Evolutionary conservation across 345 rosid species (phyloP), one percentile per base, ranked within the genome.

Genomic region (Hibiscus mutabilis): DNA sequence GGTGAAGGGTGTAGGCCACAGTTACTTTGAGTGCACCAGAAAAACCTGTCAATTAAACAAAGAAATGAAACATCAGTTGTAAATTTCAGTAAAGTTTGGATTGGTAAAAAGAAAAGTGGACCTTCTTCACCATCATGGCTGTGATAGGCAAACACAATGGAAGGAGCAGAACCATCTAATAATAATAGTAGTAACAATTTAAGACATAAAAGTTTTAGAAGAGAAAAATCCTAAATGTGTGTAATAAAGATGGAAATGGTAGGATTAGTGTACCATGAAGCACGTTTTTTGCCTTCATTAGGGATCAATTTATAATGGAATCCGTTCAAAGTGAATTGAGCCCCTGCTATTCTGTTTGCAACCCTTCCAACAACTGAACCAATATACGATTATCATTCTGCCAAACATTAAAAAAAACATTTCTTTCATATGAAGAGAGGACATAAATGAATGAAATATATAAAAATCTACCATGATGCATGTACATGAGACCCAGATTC

Each of bases 61-160:
- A n/a, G n/a, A n/a, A n/a, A n/a, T n/a, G n/a, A n/a, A n/a, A n/a
- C n/a, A n/a, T n/a, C n/a, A n/a, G n/a, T n/a, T n/a, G n/a, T n/a
- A n/a, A n/a, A n/a, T n/a, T n/a, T n/a, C n/a, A n/a, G n/a, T n/a
- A n/a, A n/a, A n/a, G n/a, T n/a, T n/a, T n/a, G n/a, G n/a, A n/a
- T n/a, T n/a, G n/a, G n/a, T n/a, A n/a, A 37, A 8, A 37, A 37
- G 22, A 31, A 35, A 5, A 42, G 25, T 5, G 53, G 5, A 5
- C 98, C 97, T 90, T 94, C 68, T 68, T 95, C 99, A 1, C 96
- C 97, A 71, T 95, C 86, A 60, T 57, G 74, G 80, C 99, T 94
- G 69, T 76, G 60, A 72, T 94, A 89, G 66, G 81, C 25, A 73
- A 94, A 89, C 78, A 80, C 79, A 66, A 94, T 83, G 75, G 37